Percentiles rank a stretch among this genome's conserved stretches.
These are phyloP conservation scores for Leptographium procerum DNA, from an alignment of 2,329 filamentous ascomycete genomes.

Conservation along the genomic window DNA sequence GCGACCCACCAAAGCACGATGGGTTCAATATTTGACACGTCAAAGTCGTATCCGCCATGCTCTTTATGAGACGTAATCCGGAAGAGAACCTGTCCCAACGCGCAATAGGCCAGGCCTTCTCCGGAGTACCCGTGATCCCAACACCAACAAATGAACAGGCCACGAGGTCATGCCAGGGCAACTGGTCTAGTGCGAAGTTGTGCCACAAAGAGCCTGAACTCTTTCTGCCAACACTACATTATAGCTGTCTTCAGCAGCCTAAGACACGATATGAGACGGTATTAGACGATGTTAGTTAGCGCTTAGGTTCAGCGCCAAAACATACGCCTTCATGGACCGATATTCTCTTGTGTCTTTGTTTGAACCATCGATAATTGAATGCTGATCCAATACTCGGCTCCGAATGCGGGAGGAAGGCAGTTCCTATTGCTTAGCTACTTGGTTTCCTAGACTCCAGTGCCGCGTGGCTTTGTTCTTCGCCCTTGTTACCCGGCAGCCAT, in stretches of 20 bases:
- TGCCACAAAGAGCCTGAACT: not conserved
- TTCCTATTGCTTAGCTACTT: not conserved
- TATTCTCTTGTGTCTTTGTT: not conserved
- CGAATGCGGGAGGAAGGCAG: not conserved
- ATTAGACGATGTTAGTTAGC: not conserved
- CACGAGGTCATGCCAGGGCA: not conserved
- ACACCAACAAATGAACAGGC: not conserved
- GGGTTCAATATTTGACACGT: constrained; percentile 35
- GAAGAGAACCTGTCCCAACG: not conserved
- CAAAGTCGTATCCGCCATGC: not conserved
- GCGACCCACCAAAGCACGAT: constrained; percentile 46
- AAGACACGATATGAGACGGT: no score
- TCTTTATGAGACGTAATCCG: not conserved
- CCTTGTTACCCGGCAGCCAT: not conserved
- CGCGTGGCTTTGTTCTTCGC: not conserved
- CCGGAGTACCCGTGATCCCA: not conserved
- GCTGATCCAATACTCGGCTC: not conserved
- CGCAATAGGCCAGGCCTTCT: not conserved
- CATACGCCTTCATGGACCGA: not conserved
- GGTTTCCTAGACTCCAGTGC: no score
- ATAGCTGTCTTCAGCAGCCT: not conserved
- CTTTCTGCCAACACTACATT: not conserved
- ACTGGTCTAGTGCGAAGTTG: no score
- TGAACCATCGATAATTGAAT: not conserved
- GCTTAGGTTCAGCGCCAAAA: not conserved